Base-by-base conservation (phyloP, 768 basidiomycete genomes). In the Calocera cornea region DNA sequence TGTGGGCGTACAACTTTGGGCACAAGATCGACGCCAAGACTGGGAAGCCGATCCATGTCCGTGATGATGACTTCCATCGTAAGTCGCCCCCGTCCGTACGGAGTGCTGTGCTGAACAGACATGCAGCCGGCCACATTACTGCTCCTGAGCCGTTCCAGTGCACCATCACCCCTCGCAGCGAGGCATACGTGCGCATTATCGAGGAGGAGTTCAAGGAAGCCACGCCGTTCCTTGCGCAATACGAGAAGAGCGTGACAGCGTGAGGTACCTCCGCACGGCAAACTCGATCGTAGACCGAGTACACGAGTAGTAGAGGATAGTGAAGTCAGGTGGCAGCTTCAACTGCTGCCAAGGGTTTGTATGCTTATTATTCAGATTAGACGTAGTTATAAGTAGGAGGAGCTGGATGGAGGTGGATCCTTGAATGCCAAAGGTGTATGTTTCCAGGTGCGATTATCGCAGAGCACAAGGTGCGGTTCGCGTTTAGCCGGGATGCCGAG, bases 71-170 rank as follows among this genome's bases (percentile, higher is more conserved):
- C 31, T 50, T 65, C 54, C 27, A 65, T 24, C 60, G 54, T 60
- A 31, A 60, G 54, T 60, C 31, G 27, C 31, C 54, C 31, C 16
- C 5, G 44, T 47, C 24, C 8, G 19, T 3, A 47, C 19, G 24
- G 8, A 47, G 19, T 3, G 24, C 16, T 7, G 5, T 47, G 16
- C 7, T 47, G 16, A 5, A 8, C 7, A 19, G 5, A 5, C 19
- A 47, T 47, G 3, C 44, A 60, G 54, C 34, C 14, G 50, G 54
- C 17, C 65, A 65, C 33, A 33, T 66, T 14, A 47, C 65, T 8
- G 68, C 68, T 38, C 68, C 68, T 31, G 65, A 47, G 40, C 68
- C 47, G n/a, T 68, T 68, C 68, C n/a, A 68, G 68, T 66, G 65
- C 68, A 65, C 41, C 31, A 66, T 68, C 68, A 65, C 65, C 22